A percentile compares a stretch with the other conserved stretches of the same genome.
phyloP scores from a whole-genome alignment of 2,329 filamentous ascomycete species.

The Calycina herbarum region DNA sequence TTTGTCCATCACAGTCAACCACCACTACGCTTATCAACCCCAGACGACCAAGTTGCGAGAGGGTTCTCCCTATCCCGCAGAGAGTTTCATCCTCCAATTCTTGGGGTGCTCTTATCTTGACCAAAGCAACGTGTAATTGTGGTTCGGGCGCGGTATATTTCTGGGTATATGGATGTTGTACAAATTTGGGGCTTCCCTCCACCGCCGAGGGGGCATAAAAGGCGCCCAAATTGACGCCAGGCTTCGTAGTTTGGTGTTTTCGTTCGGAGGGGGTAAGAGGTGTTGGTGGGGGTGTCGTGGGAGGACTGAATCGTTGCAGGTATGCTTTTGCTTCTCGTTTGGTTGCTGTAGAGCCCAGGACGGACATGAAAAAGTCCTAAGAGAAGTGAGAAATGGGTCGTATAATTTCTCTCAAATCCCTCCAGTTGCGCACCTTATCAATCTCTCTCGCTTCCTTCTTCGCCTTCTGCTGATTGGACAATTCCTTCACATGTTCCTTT shows the following conservation, averaged over 20 bases:
- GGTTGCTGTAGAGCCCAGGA: constrained; percentile 85
- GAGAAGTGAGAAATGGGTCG: constrained; percentile 12
- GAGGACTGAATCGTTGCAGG: constrained; percentile 74
- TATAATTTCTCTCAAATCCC: not conserved
- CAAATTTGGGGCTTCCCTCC: constrained; percentile 60
- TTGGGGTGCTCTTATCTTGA: constrained; percentile 79
- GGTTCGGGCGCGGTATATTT: constrained; percentile 16
- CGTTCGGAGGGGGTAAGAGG: constrained; percentile 6
- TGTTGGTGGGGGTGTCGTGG: constrained; percentile 28
- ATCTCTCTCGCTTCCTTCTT: constrained; percentile 49
- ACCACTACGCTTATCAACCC: constrained; percentile 83
- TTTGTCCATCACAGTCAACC: constrained; percentile 63
- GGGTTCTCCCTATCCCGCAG: constrained; percentile 74
- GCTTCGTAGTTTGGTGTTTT: constrained; percentile 35
- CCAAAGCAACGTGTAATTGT: constrained; percentile 73
- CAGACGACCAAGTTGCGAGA: constrained; percentile 79
- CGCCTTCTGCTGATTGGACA: constrained; percentile 39
- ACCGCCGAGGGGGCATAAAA: constrained; percentile 61
- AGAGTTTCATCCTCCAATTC: constrained; percentile 67
- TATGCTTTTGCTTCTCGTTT: constrained; percentile 92
- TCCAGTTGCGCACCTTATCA: constrained; percentile 45
- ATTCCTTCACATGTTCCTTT: constrained; percentile 33
- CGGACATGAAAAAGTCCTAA: constrained; percentile 83
- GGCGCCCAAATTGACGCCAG: constrained; percentile 59
- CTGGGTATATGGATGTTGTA: constrained; percentile 46